A percentile compares a stretch with the other conserved stretches of the same genome.
These are phyloP conservation scores for Polyporus arcularius DNA, from an alignment of 768 basidiomycete genomes.

Conservation along the genomic window DNA sequence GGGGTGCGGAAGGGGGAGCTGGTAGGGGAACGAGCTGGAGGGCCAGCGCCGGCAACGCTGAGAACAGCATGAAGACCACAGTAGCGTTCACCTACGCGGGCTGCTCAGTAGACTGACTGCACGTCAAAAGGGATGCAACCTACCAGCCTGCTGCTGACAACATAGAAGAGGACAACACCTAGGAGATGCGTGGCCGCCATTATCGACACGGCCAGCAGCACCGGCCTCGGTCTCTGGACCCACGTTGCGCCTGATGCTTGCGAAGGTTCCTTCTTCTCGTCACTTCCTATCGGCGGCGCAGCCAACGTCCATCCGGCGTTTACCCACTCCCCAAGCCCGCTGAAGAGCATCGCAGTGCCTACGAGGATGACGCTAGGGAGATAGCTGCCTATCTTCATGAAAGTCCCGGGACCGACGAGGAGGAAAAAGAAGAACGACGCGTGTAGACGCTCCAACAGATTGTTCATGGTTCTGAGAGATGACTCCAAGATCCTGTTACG, in stretches of 20 bases:
- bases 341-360: conserved; percentile 83
- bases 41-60: neutral
- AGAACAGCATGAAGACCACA: conserved; percentile 3
- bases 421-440: conserved; percentile 98
- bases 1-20: conserved; percentile 14
- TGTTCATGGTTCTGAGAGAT: conserved; percentile 86
- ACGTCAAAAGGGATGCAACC: neutral
- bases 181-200: conserved; percentile 57
- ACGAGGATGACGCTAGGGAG: conserved; percentile 86
- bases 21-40: neutral
- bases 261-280: conserved; percentile 4
- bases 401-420: conserved; percentile 60
- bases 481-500: conserved; percentile 78
- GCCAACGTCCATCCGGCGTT: conserved; percentile 55
- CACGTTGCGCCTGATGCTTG: conserved; percentile 30
- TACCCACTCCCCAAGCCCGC: conserved; percentile 76
- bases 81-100: neutral
- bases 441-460: conserved; percentile 92
- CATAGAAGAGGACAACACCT: conserved; percentile 53
- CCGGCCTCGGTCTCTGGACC: conserved; percentile 53
- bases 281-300: neutral
- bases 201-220: conserved; percentile 52
- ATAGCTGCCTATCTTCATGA: conserved; percentile 89
- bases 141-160: conserved; percentile 37
- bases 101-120: neutral